A percentile compares a stretch with the other conserved stretches of the same genome.
These are phyloP conservation scores for Clitoria ternatea DNA, from an alignment of 306 rosid genomes.

Conservation along the genomic window DNA sequence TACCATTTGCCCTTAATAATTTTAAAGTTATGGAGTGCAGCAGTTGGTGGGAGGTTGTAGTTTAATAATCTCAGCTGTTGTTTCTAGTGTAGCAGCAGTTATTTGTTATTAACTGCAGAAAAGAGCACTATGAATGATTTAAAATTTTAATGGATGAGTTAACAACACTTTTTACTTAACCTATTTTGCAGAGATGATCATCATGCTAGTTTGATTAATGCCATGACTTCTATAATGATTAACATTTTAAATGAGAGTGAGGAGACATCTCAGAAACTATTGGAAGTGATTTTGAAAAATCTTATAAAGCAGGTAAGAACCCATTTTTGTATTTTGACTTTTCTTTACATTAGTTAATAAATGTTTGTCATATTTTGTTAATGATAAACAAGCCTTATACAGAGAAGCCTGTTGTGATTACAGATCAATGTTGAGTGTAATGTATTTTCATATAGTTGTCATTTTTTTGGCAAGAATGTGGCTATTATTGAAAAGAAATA, in stretches of 20 bases:
- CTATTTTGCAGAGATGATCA: slow-evolving; percentile 58
- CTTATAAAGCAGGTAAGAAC: slow-evolving; percentile 62
- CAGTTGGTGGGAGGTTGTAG: background rate
- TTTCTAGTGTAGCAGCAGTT: background rate
- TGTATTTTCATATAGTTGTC: background rate
- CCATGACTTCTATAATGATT: slow-evolving; percentile 63
- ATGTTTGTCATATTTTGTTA: background rate
- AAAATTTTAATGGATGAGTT: slow-evolving; percentile 18
- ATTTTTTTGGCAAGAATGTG: background rate
- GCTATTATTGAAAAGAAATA: background rate
- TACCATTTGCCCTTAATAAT: slow-evolving; percentile 5
- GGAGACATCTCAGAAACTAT: slow-evolving; percentile 65
- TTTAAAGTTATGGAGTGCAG: background rate
- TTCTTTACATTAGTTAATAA: background rate
- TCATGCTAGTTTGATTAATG: slow-evolving; percentile 50
- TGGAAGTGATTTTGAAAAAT: slow-evolving; percentile 72
- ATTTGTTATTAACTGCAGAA: background rate
- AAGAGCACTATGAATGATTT: background rate
- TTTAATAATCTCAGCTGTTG: background rate
- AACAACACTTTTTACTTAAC: slow-evolving; percentile 7
- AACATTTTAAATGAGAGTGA: slow-evolving; percentile 42
- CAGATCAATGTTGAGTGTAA: background rate
- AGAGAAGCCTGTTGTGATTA: background rate
- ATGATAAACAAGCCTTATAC: background rate
- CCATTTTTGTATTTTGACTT: background rate